phyloP scores from a whole-genome alignment of 257 asterid genomes.

The Plantago elongata region DNA sequence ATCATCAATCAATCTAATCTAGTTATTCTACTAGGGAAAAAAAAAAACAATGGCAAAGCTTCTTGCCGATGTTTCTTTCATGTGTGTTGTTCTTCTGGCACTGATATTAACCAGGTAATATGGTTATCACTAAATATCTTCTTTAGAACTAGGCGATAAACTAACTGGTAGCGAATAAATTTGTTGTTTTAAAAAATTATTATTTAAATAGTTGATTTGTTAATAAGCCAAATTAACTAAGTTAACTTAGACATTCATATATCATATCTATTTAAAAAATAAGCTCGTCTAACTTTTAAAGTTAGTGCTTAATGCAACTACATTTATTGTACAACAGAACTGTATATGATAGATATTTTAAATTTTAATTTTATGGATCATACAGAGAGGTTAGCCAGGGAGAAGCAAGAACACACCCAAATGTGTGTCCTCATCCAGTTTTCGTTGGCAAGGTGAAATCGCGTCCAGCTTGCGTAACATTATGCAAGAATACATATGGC shows the following conservation, averaged over 20 bases:
- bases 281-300: no score
- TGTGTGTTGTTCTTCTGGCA: slow-evolving; percentile 3
- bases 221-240: no score
- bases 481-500: slow-evolving; percentile 16
- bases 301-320: no score
- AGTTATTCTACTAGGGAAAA: no score
- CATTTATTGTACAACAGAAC: no score
- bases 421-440: slow-evolving; percentile 1
- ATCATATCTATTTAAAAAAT: no score
- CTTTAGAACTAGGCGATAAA: no score
- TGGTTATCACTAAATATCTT: no score
- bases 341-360: not conserved
- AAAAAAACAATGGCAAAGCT: slow-evolving; percentile 4
- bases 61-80: not conserved
- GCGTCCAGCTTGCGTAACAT: not conserved
- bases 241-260: no score
- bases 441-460: slow-evolving; percentile 11
- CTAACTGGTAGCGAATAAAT: no score
- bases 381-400: slow-evolving; percentile 1
- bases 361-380: not conserved
- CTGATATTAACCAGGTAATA: slow-evolving; percentile 7
- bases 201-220: no score
- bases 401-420: not conserved
- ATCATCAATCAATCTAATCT: not conserved
- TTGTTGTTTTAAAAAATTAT: no score